Evolutionary conservation across 225 moss, liverwort and hornwort species (phyloP).

Genomic region (Pseudisothecium myosuroides): DNA sequence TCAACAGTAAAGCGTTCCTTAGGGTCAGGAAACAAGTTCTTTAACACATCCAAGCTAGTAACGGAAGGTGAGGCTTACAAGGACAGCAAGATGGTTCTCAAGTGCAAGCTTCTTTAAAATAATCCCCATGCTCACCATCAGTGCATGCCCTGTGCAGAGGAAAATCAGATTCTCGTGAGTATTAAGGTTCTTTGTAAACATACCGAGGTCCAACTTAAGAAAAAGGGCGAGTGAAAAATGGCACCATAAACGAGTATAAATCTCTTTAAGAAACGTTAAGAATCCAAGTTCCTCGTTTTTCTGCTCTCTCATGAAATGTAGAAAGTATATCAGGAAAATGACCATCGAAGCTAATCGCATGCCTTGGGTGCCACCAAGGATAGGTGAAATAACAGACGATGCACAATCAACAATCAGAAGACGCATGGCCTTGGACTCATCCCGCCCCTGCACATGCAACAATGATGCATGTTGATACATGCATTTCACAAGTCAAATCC

Average conservation of each 20-base stretch:
- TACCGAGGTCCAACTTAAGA: background rate
- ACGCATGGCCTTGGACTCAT: constrained; percentile 27
- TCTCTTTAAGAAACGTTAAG: background rate
- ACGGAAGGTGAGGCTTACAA: constrained; percentile 30
- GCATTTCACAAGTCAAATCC: background rate
- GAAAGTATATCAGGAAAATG: background rate
- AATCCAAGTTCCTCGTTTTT: background rate
- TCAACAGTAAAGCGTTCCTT: background rate
- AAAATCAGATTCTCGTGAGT: background rate
- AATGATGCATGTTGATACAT: background rate
- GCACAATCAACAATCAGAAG: constrained; percentile 82
- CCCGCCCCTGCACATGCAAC: constrained; percentile 22
- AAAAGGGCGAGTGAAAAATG: background rate
- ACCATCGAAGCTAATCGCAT: background rate
- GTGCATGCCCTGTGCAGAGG: constrained; percentile 56
- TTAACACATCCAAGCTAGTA: background rate
- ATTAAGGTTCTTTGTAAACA: background rate
- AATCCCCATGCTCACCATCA: constrained; percentile 78
- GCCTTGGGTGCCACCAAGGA: constrained; percentile 80
- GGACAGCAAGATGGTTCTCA: constrained; percentile 61
- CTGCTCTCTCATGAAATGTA: background rate
- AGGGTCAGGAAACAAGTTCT: background rate
- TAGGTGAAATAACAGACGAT: constrained; percentile 76
- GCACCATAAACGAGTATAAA: background rate
- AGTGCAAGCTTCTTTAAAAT: constrained; percentile 66